Evolutionary conservation across 768 basidiomycete species (phyloP).

Genomic region (Amanita brunnescens): DNA sequence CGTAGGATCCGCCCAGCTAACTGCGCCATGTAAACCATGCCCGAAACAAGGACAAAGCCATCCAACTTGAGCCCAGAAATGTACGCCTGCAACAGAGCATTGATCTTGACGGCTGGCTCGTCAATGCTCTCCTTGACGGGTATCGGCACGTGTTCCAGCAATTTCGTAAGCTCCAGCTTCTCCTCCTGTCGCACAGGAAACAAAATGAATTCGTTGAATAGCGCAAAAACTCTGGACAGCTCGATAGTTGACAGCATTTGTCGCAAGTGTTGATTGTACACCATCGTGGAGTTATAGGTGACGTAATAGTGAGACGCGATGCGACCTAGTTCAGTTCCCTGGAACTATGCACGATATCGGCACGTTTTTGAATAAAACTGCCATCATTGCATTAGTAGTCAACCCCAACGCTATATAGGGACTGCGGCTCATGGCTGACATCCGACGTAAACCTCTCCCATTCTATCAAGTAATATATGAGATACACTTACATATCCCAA

Average conservation of each 20-base stretch:
- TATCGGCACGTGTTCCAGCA: constrained; percentile 90
- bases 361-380: too few relatives aligned
- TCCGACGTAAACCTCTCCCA: background rate
- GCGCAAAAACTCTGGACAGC: constrained; percentile 89
- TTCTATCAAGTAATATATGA: background rate
- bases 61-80: constrained; percentile 92
- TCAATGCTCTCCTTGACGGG: constrained; percentile 93
- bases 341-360: too few relatives aligned
- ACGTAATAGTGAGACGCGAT: constrained; percentile 97
- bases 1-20: constrained; percentile 94
- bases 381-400: too few relatives aligned
- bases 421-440: too few relatives aligned
- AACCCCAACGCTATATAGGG: too few relatives aligned
- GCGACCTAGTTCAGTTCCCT: constrained; percentile 85
- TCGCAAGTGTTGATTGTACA: constrained; percentile 87
- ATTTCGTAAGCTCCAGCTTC: constrained; percentile 82
- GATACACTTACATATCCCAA: too few relatives aligned
- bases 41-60: constrained; percentile 80
- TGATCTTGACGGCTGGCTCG: constrained; percentile 95
- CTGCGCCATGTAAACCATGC: constrained; percentile 96
- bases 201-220: constrained; percentile 92
- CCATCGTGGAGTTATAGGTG: constrained; percentile 91
- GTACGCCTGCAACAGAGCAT: constrained; percentile 89
- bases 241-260: constrained; percentile 84
- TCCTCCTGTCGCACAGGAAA: constrained; percentile 83